Base-by-base conservation (phyloP, 805 yeast genomes). In the Zygoascus tannicola region DNA sequence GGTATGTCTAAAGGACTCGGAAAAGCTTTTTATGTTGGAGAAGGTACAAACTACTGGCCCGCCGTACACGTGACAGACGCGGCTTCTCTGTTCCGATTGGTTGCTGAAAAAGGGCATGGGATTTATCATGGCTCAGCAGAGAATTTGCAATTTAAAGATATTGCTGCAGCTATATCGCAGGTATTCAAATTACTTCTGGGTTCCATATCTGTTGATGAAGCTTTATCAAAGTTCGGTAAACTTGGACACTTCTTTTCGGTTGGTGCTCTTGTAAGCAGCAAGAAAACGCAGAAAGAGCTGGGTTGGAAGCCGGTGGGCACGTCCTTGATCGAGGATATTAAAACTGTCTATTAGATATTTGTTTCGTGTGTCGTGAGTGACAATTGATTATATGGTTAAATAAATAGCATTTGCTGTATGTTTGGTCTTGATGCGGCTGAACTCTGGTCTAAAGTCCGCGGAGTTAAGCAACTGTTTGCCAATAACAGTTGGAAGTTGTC, bases 21-120 rank as follows among this genome's bases (percentile, higher is more conserved):
- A 2, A 54, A 55, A 22, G 61, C 66, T 8, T 47, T 59, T 4
- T 68, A 63, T 51, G 50, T 63, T 7, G 73, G 69, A 10, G 65
- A 59, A 26, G 67, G 65, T 18, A 44, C 48, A 12, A 58, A 55
- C 43, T 41, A 33, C 4, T 66, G 68, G 68, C 44, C 64, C 2
- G 61, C 65, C 4, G 62, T 58, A 32, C 54, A 61, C 41, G 52
- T 54, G 7, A 19, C 28, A 2, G 72, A 68, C 54, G 63, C 59
- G 15, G 70, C 68, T 12, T 41, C 18, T 3, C 37, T 64, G 18
- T 66, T 44, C 56, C 35, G 57, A 37, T 36, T 52, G 46, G 62
- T 58, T 46, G 23, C 57, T 35, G 56, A 61, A 43, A 52, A 54
- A 32, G 56, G 61, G 21, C 40, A 44, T 35, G 50, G 65, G 43